Evolutionary conservation across 2,329 filamentous ascomycete genomes (phyloP), one percentile per base, ranked within the genome.

Genomic region (Ilyonectria destructans): DNA sequence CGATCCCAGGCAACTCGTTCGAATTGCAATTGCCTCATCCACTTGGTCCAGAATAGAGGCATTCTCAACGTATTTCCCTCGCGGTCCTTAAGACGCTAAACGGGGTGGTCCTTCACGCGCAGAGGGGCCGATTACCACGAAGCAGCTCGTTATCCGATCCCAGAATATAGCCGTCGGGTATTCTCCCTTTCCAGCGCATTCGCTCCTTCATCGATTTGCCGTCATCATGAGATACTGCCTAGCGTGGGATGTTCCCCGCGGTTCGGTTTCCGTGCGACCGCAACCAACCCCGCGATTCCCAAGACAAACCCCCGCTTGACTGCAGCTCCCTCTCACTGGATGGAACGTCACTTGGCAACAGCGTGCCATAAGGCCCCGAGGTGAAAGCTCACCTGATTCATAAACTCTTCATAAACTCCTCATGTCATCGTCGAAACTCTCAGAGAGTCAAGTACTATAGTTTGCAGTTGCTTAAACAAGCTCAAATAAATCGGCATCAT

Each of bases 401-500:
- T 46, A 23, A 19, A 31, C 12, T 40, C 21, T 26, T 45, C 23
- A 31, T 33, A 55, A 43, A 43, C 31, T 54, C n/a, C 6, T 23
- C 51, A 33, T 37, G 51, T 52, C 33, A 23, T 58, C 33, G 9
- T 21, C 13, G 31, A 54, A 19, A 4, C 33, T 35, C 31, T 17
- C 29, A 21, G 40, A 15, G 31, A 35, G 5, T 37, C 37, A n/a
- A 13, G 13, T n/a, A 12, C 37, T 62, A 51, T 69, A 69, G 19
- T 56, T 33, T 35, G 17, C 23, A 26, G 29, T 54, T 56, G 55
- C 40, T 58, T 58, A 35, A 58, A 49, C 65, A 48, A 37, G 51
- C 21, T 12, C 51, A n/a, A 51, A 62, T 57, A 57, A 51, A 52
- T 58, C 48, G 46, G 31, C 71, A 77, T 43, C 72, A 85, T 85